These are phyloP conservation scores for Colletotrichum sp. DNA, from an alignment of 2,329 filamentous ascomycete genomes.

Conservation along the genomic window DNA sequence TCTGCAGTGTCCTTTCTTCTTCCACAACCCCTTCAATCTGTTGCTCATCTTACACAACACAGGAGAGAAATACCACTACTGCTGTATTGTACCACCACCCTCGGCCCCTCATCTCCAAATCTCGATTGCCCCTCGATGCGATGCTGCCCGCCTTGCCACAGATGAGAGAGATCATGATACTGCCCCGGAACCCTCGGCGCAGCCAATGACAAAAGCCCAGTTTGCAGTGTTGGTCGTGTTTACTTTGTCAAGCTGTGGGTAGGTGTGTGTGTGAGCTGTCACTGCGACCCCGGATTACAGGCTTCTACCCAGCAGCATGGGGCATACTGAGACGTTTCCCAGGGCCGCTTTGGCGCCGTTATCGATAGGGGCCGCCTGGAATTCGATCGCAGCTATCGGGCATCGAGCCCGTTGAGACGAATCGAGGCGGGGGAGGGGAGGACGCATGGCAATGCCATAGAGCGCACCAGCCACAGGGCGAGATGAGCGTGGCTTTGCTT, in stretches of 20 bases:
- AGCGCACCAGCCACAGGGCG: constrained; percentile 14
- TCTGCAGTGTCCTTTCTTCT: not conserved
- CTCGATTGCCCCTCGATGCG: constrained; percentile 6
- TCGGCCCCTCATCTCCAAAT: not conserved
- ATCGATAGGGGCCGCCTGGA: not conserved
- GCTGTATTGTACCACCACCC: not conserved
- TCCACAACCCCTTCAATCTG: not conserved
- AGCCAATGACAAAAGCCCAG: not conserved
- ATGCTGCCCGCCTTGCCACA: not conserved
- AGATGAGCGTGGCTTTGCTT: not conserved
- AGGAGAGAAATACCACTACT: not conserved
- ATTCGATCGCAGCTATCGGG: not conserved
- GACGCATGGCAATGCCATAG: not conserved
- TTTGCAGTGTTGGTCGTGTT: not conserved
- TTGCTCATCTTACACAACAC: not conserved
- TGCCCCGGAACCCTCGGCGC: not conserved
- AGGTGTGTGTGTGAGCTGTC: constrained; percentile 9
- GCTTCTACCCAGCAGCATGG: constrained; percentile 2
- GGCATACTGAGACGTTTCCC: constrained; percentile 8
- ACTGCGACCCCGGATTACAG: not conserved
- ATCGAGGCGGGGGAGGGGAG: constrained; percentile 1
- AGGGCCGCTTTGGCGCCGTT: constrained; percentile 5
- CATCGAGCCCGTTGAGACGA: constrained; percentile 6
- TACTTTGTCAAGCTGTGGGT: not conserved
- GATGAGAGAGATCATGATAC: not conserved